These are phyloP conservation scores for Olyra latifolia DNA, from an alignment of 176 grass and related monocot species.

Conservation along the genomic window DNA sequence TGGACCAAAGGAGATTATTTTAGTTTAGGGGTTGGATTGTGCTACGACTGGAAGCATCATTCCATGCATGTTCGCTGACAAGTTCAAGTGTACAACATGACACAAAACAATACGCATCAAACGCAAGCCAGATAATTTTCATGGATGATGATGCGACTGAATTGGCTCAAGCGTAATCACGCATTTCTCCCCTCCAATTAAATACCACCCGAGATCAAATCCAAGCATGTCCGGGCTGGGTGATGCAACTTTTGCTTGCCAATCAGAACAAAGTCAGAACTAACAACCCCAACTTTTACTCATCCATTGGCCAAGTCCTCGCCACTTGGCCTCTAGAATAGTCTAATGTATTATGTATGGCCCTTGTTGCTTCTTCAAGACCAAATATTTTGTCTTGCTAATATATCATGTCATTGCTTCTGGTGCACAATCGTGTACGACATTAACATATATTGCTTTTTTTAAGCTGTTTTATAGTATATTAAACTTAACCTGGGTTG, in stretches of 20 bases:
- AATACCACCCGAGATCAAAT: not conserved
- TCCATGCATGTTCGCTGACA: not conserved
- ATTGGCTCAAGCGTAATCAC: not conserved
- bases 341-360: not conserved
- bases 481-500: too few relatives aligned
- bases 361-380: not conserved
- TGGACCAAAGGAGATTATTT: not conserved
- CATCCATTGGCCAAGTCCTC: not conserved
- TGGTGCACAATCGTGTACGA: not conserved
- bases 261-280: constrained; percentile 33
- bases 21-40: not conserved
- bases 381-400: not conserved
- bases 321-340: constrained; percentile 10
- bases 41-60: not conserved
- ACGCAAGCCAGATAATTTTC: not conserved
- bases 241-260: not conserved
- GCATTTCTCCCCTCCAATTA: constrained; percentile 12
- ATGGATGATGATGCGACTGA: constrained; percentile 19
- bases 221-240: not conserved
- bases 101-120: not conserved
- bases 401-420: constrained; percentile 23
- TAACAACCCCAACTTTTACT: constrained; percentile 7
- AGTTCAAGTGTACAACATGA: not conserved
- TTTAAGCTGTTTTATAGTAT: not conserved
- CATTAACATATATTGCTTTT: not conserved